A percentile compares a stretch with the other conserved stretches of the same genome.
Conservation (phyloP, 148 eudicot genomes). For the Cornus suecica region DNA sequence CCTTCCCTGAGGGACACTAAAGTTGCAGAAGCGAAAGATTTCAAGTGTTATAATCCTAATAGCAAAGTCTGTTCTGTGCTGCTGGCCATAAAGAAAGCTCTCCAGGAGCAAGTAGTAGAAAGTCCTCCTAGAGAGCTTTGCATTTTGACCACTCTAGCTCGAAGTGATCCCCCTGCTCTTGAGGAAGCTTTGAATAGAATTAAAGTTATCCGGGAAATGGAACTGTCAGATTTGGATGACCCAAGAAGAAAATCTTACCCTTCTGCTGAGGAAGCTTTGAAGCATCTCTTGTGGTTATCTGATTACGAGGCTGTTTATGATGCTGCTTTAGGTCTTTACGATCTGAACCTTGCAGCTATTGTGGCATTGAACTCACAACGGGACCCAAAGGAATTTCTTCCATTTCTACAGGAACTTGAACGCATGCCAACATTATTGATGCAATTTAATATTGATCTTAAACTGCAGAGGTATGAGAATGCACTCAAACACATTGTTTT, state of each 20-base stretch:
- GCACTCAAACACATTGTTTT: constrained; percentile 73
- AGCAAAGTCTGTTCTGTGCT: constrained; percentile 66
- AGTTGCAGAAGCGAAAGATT: constrained; percentile 25
- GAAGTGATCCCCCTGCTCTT: constrained; percentile 90
- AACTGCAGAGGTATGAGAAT: constrained; percentile 65
- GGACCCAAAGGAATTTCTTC: constrained; percentile 98
- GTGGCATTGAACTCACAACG: constrained; percentile 90
- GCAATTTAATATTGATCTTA: constrained; percentile 82
- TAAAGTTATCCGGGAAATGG: constrained; percentile 74
- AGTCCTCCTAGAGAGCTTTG: constrained; percentile 89
- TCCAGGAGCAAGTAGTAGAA: constrained; percentile 72
- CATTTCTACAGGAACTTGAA: constrained; percentile 84
- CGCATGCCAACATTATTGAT: constrained; percentile 60
- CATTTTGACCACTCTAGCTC: constrained; percentile 94
- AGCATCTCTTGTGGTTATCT: constrained; percentile 90
- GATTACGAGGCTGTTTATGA: constrained; percentile 89
- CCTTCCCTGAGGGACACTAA: constrained; percentile 36
- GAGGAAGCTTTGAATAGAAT: constrained; percentile 86
- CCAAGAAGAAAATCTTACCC: constrained; percentile 51
- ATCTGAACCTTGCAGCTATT: constrained; percentile 95
- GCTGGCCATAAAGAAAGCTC: constrained; percentile 69
- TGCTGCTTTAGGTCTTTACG: constrained; percentile 96
- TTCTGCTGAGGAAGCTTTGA: constrained; percentile 92
- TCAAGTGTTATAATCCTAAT: constrained; percentile 22
- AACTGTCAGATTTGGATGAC: constrained; percentile 61